Conservation (phyloP, 495 filamentous ascomycete species). For the Darksidea phi region DNA sequence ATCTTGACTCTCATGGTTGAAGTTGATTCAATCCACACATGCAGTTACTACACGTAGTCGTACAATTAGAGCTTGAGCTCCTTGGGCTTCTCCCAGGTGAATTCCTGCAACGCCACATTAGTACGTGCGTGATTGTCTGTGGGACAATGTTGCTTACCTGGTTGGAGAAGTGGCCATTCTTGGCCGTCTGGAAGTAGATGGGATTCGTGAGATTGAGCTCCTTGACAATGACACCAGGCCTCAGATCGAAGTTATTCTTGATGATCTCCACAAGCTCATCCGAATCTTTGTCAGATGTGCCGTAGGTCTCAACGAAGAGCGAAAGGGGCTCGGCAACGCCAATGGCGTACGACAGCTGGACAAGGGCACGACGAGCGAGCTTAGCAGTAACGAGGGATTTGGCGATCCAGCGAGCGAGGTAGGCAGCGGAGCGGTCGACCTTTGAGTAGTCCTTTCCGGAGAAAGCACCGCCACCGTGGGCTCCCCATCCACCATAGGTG, state of each 20-base stretch:
- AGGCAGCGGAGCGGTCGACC: slow-evolving; percentile 97
- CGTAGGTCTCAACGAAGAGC: slow-evolving; percentile 83
- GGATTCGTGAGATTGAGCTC: slow-evolving; percentile 92
- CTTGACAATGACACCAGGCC: slow-evolving; percentile 97
- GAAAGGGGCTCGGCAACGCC: slow-evolving; percentile 96
- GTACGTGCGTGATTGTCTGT: no score
- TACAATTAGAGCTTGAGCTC: slow-evolving; percentile 70
- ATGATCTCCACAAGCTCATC: slow-evolving; percentile 91
- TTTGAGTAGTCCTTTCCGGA: slow-evolving; percentile 99
- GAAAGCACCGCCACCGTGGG: slow-evolving; percentile 99
- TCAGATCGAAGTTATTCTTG: slow-evolving; percentile 90
- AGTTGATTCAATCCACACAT: slow-evolving; percentile 38
- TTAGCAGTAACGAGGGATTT: slow-evolving; percentile 91
- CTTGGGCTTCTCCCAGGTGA: slow-evolving; percentile 99
- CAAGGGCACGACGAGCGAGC: slow-evolving; percentile 85
- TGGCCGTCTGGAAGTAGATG: slow-evolving; percentile 97
- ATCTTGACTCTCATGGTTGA: slow-evolving; percentile 27
- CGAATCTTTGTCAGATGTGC: slow-evolving; percentile 69
- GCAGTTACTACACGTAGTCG: slow-evolving; percentile 7
- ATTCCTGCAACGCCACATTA: slow-evolving; percentile 48
- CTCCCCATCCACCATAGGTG: slow-evolving; percentile 99
- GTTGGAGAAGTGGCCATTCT: slow-evolving; percentile 99
- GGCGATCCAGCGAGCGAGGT: slow-evolving; percentile 96
- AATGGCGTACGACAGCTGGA: slow-evolving; percentile 98
- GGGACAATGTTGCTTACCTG: slow-evolving; percentile 45